phyloP scores from a whole-genome alignment of 208 protist genomes.

The Zelonia costaricensis region DNA sequence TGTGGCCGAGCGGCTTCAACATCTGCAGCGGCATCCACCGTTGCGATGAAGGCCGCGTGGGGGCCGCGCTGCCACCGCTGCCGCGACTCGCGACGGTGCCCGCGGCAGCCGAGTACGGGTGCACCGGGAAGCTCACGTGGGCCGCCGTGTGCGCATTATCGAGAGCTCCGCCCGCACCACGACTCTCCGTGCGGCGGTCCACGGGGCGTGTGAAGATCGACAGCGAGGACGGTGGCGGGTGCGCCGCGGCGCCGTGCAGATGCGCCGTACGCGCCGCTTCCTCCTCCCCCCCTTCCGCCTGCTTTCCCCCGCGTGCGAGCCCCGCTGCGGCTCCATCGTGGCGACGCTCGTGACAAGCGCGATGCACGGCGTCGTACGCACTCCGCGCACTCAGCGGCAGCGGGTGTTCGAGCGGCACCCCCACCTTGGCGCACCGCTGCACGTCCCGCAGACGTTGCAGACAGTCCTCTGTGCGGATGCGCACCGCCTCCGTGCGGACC shows the following conservation, averaged over 20 bases:
- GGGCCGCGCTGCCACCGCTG: background rate
- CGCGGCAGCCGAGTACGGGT: constrained; percentile 10
- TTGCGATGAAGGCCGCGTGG: background rate
- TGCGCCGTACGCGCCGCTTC: constrained; percentile 19
- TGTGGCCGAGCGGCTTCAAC: constrained; percentile 78
- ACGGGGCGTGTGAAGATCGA: constrained; percentile 75
- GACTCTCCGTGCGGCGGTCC: constrained; percentile 6
- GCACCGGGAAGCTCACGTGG: constrained; percentile 10
- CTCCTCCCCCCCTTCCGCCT: background rate
- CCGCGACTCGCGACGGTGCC: background rate
- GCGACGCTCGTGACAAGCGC: background rate
- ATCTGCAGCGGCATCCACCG: constrained; percentile 67
- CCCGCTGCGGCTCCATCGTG: background rate
- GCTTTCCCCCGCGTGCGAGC: background rate
- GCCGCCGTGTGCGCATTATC: background rate
- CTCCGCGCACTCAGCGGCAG: constrained; percentile 31
- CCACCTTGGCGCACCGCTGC: constrained; percentile 43
- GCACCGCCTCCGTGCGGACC: constrained; percentile 44
- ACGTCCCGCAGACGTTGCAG: constrained; percentile 47
- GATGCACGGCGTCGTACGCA: constrained; percentile 4
- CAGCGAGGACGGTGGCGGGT: constrained; percentile 57
- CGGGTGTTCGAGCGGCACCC: constrained; percentile 47
- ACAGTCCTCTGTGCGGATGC: constrained; percentile 66
- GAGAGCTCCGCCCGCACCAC: background rate
- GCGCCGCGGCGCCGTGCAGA: constrained; percentile 47